Evolutionary conservation across 1,139 yeast genomes (phyloP), one percentile per base, ranked within the genome.

Genomic region (Geotrichum aggregatum): DNA sequence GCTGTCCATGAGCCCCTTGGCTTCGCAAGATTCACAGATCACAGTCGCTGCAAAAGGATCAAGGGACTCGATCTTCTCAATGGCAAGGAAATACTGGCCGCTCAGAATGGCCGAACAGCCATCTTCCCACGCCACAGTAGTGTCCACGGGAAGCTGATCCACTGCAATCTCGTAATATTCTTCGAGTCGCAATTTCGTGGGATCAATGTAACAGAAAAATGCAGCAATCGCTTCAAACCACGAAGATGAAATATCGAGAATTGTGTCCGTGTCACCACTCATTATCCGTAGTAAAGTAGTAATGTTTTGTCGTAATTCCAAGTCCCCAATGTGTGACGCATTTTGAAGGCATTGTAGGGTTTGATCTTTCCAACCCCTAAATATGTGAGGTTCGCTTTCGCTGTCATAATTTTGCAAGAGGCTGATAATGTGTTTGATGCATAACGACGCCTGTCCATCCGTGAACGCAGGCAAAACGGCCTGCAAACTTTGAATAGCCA

Each of bases 161-260:
- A 65, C 56, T 1, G 73, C 68, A 4, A 63, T 36, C 26, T 58
- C 54, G 54, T 71, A 67, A 58, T 78, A 80, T 54, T 79, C 82
- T 14, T 59, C 58, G 2, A 78, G 57, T 26, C 78, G 64, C 24
- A 73, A 70, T 14, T 65, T 56, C 1, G 80, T 72, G 35, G 85
- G 84, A 40, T 87, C 80, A 62, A 81, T 83, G 64, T 74, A 88
- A 50, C 82, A 71, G 26, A 82, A 71, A 41, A 84, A 75, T 0
- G 87, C 84, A 45, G 80, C 73, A 45, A 80, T 74, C 18, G 83
- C 75, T 62, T 87, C 95, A 65, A 82, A 85, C 96, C 96, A 87
- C 1, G 78, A 70, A 5, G 71, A 70, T 34, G 84, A 74, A 52
- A 68, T 71, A 14, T 69, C 70, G 1, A 78, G 64, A 24, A 83